phyloP scores from a whole-genome alignment of 345 rosid species.

The Viola odorata region DNA sequence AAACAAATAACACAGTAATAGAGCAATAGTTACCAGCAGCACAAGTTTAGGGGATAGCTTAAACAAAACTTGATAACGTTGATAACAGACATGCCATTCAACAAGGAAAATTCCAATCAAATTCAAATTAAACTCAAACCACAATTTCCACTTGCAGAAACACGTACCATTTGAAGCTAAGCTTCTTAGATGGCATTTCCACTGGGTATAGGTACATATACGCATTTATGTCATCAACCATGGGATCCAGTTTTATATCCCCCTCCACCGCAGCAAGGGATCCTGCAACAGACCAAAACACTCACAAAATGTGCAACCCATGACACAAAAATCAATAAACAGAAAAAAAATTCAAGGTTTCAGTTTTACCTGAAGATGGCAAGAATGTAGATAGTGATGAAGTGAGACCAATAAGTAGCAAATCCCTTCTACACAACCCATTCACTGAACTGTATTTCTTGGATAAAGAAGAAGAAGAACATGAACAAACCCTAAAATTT shows the following conservation, averaged over 20 bases:
- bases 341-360: neutral
- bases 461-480: constrained; percentile 16
- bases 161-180: constrained; percentile 70
- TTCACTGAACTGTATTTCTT: constrained; percentile 25
- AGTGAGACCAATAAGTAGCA: constrained; percentile 57
- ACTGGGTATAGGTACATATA: constrained; percentile 70
- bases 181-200: constrained; percentile 56
- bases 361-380: constrained; percentile 42
- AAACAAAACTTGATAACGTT: neutral
- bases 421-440: constrained; percentile 58
- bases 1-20: neutral
- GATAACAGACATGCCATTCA: neutral
- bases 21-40: neutral
- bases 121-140: neutral
- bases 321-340: neutral
- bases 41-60: neutral
- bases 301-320: neutral
- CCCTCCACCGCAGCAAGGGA: constrained; percentile 54
- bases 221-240: constrained; percentile 78
- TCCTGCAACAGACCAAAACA: constrained; percentile 34
- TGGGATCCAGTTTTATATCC: constrained; percentile 49
- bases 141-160: neutral
- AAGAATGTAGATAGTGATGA: constrained; percentile 46
- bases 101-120: neutral
- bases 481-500: constrained; percentile 26